A percentile compares a stretch with the other conserved stretches of the same genome.
These are phyloP conservation scores for Lasiodiplodia sp. DNA, from an alignment of 2,329 filamentous ascomycete genomes.

Conservation along the genomic window DNA sequence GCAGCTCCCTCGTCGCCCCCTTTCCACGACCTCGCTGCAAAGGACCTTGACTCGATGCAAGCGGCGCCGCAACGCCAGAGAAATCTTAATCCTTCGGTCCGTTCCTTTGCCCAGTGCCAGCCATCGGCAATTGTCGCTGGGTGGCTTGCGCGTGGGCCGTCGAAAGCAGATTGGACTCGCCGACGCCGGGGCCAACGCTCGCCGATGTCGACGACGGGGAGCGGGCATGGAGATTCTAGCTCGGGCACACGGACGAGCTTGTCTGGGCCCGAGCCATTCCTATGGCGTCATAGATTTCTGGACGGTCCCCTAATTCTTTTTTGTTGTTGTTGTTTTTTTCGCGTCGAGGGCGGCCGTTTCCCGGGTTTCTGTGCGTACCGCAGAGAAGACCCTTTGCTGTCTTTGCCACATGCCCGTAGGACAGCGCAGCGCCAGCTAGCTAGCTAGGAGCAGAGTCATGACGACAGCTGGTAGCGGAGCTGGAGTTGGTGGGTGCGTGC, in stretches of 20 bases:
- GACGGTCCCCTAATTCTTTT: conserved; percentile 1
- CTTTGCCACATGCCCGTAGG: conserved; percentile 1
- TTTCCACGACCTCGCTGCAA: background rate
- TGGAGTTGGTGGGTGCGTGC: background rate
- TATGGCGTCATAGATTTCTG: conserved; percentile 16
- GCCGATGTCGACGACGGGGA: conserved; percentile 4
- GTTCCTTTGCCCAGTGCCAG: background rate
- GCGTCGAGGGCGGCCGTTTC: background rate
- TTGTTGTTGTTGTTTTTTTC: background rate
- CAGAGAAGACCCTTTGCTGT: background rate
- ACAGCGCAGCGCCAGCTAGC: background rate
- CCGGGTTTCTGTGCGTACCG: background rate
- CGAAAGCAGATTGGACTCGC: background rate
- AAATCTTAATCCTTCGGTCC: conserved; percentile 9
- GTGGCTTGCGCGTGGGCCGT: conserved; percentile 20
- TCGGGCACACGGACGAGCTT: background rate
- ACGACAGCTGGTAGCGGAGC: conserved; percentile 3
- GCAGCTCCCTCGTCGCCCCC: background rate
- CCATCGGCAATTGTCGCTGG: conserved; percentile 26
- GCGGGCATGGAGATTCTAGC: conserved; percentile 1
- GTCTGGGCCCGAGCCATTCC: conserved; percentile 2
- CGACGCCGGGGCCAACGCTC: conserved; percentile 5
- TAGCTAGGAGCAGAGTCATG: conserved; percentile 8
- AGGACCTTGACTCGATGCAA: background rate
- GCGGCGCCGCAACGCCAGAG: background rate